phyloP scores from a whole-genome alignment of 1,284 basidiomycete species.

The Cystobasidium sp. region DNA sequence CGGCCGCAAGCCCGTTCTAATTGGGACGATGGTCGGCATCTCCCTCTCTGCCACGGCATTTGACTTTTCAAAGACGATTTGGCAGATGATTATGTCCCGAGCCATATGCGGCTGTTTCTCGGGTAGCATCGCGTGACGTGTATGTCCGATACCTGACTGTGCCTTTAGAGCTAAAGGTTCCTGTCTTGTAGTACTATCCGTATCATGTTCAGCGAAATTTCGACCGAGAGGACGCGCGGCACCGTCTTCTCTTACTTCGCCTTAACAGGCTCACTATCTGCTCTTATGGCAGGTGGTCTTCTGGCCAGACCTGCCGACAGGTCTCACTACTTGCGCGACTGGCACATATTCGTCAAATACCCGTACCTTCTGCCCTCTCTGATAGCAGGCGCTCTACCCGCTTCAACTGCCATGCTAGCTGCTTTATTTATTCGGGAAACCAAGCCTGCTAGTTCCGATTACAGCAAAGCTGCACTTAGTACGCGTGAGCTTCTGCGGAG shows the following conservation, averaged over 20 bases:
- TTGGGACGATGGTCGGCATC: neutral
- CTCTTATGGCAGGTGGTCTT: conserved; percentile 7
- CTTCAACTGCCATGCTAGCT: neutral
- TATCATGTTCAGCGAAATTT: conserved; percentile 16
- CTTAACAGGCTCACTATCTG: conserved; percentile 5
- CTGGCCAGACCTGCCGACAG: conserved; percentile 11
- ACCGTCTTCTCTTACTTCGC: conserved; percentile 19
- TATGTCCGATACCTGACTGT: neutral
- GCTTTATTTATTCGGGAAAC: neutral
- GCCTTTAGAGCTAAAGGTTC: too few species aligned
- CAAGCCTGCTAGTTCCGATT: neutral
- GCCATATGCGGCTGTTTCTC: conserved; percentile 19
- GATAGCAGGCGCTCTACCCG: neutral
- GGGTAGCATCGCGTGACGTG: conserved; percentile 11
- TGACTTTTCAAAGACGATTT: conserved; percentile 6
- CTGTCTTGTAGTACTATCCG: conserved; percentile 1
- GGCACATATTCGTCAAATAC: neutral
- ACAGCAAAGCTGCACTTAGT: neutral
- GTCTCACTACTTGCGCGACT: conserved; percentile 7
- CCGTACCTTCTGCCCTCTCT: conserved; percentile 30
- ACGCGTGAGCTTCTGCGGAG: neutral
- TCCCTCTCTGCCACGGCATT: neutral
- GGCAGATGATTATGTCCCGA: conserved; percentile 23
- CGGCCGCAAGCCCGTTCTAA: conserved; percentile 19
- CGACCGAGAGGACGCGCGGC: neutral